Evolutionary conservation across 2,329 filamentous ascomycete genomes (phyloP), one percentile per base, ranked within the genome.

Genomic region (Diplodia intermedia): DNA sequence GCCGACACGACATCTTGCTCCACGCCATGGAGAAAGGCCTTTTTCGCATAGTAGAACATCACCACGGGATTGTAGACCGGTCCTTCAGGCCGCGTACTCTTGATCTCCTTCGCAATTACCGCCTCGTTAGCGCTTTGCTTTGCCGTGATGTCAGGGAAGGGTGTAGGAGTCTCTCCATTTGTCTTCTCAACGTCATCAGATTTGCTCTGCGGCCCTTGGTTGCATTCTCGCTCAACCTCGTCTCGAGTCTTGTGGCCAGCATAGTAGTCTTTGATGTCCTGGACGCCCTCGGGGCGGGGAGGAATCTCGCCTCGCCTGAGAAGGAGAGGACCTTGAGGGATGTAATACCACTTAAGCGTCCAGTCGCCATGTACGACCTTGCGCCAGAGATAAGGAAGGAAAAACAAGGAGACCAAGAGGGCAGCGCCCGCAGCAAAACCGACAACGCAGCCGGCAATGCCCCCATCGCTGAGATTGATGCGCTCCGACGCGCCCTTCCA

Each of bases 321-420:
- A 8, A 88, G 82, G 0, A 88, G 75, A 31, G 85, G 86, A 0
- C 87, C 87, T 18, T 82, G 75, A 69, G 83, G 71, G 67, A 89
- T 79, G 69, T 89, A 82, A 75, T 81, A 89, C 76, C 81, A 77
- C 70, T 83, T 83, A 69, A 91, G 79, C 73, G 86, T 78, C 85
- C 87, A 85, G 78, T 91, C 87, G 71, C 89, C 82, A 77, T 84
- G 78, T 76, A 90, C 78, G 71, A 91, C 81, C 54, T 85, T 81
- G 67, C 85, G 82, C 75, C 88, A 84, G 68, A 89, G 74, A 80
- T 84, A 89, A 2, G 87, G 87, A 20, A 88, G 80, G 69, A 89
- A 83, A 76, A 88, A 88, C 69, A 85, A 68, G 66, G 74, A 75
- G 69, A 86, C 77, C 14, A 89, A 72, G 4, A 84, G 70, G n/a